Conservation (phyloP, 2,329 filamentous ascomycete species). For the Fusarium albosuccineum region DNA sequence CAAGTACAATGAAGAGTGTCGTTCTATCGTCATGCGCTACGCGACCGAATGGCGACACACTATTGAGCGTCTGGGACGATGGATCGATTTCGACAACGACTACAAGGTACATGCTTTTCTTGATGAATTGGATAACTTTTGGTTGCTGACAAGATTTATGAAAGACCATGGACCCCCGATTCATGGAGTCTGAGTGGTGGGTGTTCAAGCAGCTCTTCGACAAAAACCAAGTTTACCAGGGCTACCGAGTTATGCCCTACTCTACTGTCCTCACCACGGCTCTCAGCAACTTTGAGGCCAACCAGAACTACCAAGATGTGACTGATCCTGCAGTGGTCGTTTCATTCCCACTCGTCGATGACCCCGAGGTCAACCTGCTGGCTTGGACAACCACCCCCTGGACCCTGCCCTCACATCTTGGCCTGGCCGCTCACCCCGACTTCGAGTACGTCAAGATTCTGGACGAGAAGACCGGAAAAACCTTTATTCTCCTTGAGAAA, state of each 20-base stretch:
- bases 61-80: slow-evolving; percentile 89
- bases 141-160: slow-evolving; percentile 18
- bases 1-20: slow-evolving; percentile 92
- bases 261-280: slow-evolving; percentile 91
- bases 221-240: slow-evolving; percentile 90
- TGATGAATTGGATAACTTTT: not conserved
- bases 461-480: slow-evolving; percentile 84
- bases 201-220: slow-evolving; percentile 94
- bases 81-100: slow-evolving; percentile 98
- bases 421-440: slow-evolving; percentile 81
- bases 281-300: slow-evolving; percentile 92
- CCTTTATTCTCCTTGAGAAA: slow-evolving; percentile 87
- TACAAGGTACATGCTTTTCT: slow-evolving; percentile 75
- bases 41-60: slow-evolving; percentile 88
- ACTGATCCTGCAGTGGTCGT: slow-evolving; percentile 92
- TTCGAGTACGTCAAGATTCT: slow-evolving; percentile 90
- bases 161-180: slow-evolving; percentile 91
- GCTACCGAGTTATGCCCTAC: slow-evolving; percentile 94
- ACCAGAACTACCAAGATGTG: slow-evolving; percentile 94
- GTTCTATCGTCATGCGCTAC: slow-evolving; percentile 93
- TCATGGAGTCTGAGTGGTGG: slow-evolving; percentile 99
- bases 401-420: slow-evolving; percentile 87
- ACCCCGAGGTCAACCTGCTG: slow-evolving; percentile 80
- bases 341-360: slow-evolving; percentile 84
- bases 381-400: slow-evolving; percentile 92